Evolutionary conservation across 2,329 filamentous ascomycete species (phyloP).

Genomic region (Ceratocystis colombiana): DNA sequence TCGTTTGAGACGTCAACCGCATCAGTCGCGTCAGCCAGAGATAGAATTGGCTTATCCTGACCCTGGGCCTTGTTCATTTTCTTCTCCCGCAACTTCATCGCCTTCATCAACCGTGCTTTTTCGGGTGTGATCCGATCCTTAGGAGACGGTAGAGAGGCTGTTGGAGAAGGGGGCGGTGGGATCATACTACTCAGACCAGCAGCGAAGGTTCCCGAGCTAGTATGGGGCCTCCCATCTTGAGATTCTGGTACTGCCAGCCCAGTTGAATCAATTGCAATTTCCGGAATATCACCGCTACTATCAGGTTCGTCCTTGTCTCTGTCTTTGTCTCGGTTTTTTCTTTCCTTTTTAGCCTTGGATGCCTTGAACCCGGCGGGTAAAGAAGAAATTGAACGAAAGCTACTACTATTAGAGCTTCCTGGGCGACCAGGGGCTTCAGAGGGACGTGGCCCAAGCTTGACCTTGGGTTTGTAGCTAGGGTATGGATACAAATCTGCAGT

Average conservation of each 20-base stretch:
- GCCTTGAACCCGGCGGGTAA: constrained; percentile 72
- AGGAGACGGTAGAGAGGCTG: constrained; percentile 29
- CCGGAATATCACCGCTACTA: constrained; percentile 30
- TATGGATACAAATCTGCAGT: constrained; percentile 43
- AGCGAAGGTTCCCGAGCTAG: constrained; percentile 30
- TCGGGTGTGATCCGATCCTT: constrained; percentile 64
- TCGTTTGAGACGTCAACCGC: constrained; percentile 13
- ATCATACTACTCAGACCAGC: constrained; percentile 18
- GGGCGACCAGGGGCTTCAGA: constrained; percentile 55
- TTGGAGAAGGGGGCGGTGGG: constrained; percentile 23
- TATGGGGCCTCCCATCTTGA: constrained; percentile 31
- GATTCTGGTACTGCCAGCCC: constrained; percentile 28
- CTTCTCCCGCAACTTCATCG: constrained; percentile 78
- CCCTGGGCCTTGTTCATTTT: constrained; percentile 36
- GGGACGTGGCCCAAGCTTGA: constrained; percentile 80
- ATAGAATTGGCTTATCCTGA: neutral
- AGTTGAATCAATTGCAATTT: constrained; percentile 34
- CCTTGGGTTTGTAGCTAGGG: constrained; percentile 58
- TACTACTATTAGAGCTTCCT: constrained; percentile 50
- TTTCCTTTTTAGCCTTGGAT: constrained; percentile 30
- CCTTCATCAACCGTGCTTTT: constrained; percentile 87
- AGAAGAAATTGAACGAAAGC: constrained; percentile 62
- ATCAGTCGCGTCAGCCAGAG: neutral
- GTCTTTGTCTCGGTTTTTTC: constrained; percentile 26
- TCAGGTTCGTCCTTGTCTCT: constrained; percentile 29